Evolutionary conservation across 169 alveolate species (phyloP).

Genomic region (Plasmodium inui): DNA sequence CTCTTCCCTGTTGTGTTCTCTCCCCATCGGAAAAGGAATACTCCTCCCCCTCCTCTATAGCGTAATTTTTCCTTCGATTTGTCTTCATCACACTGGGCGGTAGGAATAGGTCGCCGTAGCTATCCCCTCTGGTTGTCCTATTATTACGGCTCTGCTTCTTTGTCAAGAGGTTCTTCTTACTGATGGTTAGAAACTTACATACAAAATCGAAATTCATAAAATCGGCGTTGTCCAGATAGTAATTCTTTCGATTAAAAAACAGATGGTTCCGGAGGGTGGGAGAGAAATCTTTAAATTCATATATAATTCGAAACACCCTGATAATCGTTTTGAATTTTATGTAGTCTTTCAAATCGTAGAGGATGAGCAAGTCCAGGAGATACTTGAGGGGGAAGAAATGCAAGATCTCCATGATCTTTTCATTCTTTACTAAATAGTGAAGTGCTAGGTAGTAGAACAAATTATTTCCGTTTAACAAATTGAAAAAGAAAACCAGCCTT

Average conservation of each 20-base stretch:
- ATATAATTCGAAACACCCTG: conserved; percentile 54
- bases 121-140: neutral
- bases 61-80: neutral
- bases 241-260: conserved; percentile 48
- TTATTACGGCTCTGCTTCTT: neutral
- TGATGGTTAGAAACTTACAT: conserved; percentile 34
- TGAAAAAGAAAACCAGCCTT: conserved; percentile 44
- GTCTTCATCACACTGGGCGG: neutral
- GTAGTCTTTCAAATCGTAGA: conserved; percentile 62
- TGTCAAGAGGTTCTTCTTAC: neutral
- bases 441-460: conserved; percentile 60
- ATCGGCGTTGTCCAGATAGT: conserved; percentile 33
- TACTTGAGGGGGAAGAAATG: conserved; percentile 55
- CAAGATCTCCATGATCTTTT: conserved; percentile 51
- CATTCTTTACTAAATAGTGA: conserved; percentile 51
- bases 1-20: neutral
- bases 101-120: neutral
- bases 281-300: conserved; percentile 65
- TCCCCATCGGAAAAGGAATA: neutral
- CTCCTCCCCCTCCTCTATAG: neutral
- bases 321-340: conserved; percentile 49
- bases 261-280: conserved; percentile 14
- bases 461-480: conserved; percentile 60
- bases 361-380: conserved; percentile 48
- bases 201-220: conserved; percentile 61